Evolutionary conservation across 352 stramenopile genomes (phyloP), one percentile per base, ranked within the genome.

Genomic region (Globisporangium canariense): DNA sequence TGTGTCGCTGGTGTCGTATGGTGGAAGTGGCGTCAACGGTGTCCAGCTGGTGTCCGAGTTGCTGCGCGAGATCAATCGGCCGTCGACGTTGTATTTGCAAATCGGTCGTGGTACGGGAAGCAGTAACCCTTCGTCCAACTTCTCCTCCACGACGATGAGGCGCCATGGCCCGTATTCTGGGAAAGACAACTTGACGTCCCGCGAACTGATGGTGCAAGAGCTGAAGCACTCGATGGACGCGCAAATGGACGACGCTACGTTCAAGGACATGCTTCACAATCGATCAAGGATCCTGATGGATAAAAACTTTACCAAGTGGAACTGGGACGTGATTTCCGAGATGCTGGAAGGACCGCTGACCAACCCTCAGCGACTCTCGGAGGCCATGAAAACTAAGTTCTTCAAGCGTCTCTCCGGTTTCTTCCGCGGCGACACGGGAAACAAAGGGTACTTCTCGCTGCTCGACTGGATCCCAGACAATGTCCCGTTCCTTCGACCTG

Each of bases 351-450:
- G 89, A 1, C 82, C 88, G 20, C 68, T 97, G 14, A 93, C 88
- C 6, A 96, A 97, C 63, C 88, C 86, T 0, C 83, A 92, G 56
- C 79, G 89, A 6, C 77, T 95, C 1, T 95, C 87, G 0, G 89
- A 97, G 65, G 88, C 89, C 3, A 95, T 97, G 85, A 95, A 94
- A 69, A 96, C 89, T n/a, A 97, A 97, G 70, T 97, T 97, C 62
- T 96, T 96, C 66, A 96, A 96, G 67, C 86, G 89, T 38, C 62
- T 97, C 3, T 93, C 88, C 14, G 89, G 89, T 8, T 97, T 97
- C 65, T 97, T 97, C 64, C 85, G 89, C n/a, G 93, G 86, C 47
- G 89, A 94, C 46, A 88, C 84, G 45, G 87, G 86, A 32, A 94
- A 96, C 75, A 96, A 96, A 66, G 88, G 89, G 0, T 96, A 93